Evolutionary conservation across 202 grass and related monocot genomes (phyloP), one percentile per base, ranked within the genome.

Genomic region (Carex arenaria): DNA sequence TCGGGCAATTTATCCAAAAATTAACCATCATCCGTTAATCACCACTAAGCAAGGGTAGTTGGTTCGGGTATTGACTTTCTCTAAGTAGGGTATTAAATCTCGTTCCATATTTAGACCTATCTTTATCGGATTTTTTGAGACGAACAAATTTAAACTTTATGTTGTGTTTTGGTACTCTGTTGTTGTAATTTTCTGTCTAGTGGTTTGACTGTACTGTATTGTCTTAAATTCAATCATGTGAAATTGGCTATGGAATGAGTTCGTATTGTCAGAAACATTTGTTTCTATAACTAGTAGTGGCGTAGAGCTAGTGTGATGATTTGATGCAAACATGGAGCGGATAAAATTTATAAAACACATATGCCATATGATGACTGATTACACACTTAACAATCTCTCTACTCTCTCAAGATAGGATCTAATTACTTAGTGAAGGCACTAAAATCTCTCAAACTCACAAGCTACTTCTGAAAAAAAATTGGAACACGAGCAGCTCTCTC

Each of bases 41-140:
- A 88, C 87, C 94, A 93, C 87, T 12, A 56, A 76, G 92, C 92
- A 92, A 93, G 89, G 86, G 89, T 75, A 81, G 91, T 95, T 98
- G 95, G 93, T 98, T 98, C 93, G 95, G 95, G 95, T 84, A 98
- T 98, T 98, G 95, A 98, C 95, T 98, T 88, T 75, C 79, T 86
- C 71, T 82, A 85, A 84, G 67, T 80, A 84, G 89, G 83, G 83
- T 85, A 32, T 60, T 76, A 26, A 55, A 57, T 34, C 30, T 78
- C 74, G 20, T 40, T 75, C 8, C 54, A 20, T 60, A 78, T 60
- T 57, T 40, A 78, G 73, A 32, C 20, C 30, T 60, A 60, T 60
- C 13, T 59, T 77, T 78, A 31, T 38, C 11, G 18, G 17, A 78
- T 54, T 60, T 78, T 78, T 78, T 57, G 30, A 17, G 17, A 36